A percentile compares a stretch with the other conserved stretches of the same genome.
Evolutionary conservation across 2,329 filamentous ascomycete species (phyloP).

Genomic region (Ophiobolus disseminans): DNA sequence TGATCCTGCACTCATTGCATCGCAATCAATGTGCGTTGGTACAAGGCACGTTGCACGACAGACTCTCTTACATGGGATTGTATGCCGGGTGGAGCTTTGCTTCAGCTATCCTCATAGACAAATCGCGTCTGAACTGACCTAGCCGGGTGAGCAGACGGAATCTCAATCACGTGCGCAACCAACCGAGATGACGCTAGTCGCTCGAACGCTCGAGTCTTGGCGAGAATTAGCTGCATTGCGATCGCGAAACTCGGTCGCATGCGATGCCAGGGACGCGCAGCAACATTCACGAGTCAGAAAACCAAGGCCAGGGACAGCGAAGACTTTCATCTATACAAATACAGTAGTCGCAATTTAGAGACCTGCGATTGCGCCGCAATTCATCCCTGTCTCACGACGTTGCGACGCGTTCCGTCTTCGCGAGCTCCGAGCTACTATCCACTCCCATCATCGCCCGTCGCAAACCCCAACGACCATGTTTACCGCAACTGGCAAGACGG

Average conservation of each 20-base stretch:
- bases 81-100: too few species aligned
- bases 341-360: not conserved
- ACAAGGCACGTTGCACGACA: too few species aligned
- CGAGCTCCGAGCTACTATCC: slow-evolving; percentile 40
- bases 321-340: not conserved
- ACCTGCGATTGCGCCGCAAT: slow-evolving; percentile 3
- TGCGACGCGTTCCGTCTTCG: slow-evolving; percentile 42
- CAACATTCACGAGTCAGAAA: slow-evolving; percentile 17
- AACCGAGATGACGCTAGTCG: not conserved
- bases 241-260: slow-evolving; percentile 26
- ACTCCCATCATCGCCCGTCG: slow-evolving; percentile 26
- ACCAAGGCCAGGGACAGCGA: slow-evolving; percentile 9
- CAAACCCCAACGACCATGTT: slow-evolving; percentile 46
- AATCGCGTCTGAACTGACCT: slow-evolving; percentile 7
- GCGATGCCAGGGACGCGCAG: slow-evolving; percentile 34
- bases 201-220: slow-evolving; percentile 21
- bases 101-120: too few species aligned
- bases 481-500: slow-evolving; percentile 48
- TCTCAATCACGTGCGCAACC: not conserved
- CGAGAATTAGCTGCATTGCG: slow-evolving; percentile 23
- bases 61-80: too few species aligned
- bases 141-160: not conserved
- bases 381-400: slow-evolving; percentile 4
- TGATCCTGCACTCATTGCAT: too few species aligned
- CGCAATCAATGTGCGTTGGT: too few species aligned